Conservation (phyloP, 2,329 filamentous ascomycete species). For the Pseudogymnoascus sp. region DNA sequence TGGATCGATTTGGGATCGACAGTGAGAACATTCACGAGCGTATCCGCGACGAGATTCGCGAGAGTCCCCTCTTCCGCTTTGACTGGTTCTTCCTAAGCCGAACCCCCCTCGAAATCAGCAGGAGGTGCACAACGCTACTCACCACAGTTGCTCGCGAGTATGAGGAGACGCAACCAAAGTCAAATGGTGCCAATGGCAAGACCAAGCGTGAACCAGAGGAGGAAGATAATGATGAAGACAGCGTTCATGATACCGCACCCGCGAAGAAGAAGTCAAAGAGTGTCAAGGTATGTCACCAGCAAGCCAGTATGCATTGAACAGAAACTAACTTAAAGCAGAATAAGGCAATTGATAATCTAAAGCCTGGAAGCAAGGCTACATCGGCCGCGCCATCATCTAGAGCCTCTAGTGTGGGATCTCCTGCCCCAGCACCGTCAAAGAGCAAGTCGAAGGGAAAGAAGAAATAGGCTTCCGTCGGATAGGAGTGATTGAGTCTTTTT, state of each 20-base stretch:
- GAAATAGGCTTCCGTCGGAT: not conserved
- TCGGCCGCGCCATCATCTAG: slow-evolving; percentile 67
- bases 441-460: slow-evolving; percentile 3
- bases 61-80: slow-evolving; percentile 90
- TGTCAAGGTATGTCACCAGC: slow-evolving; percentile 59
- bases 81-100: slow-evolving; percentile 99
- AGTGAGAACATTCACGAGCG: slow-evolving; percentile 83
- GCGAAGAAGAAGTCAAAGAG: slow-evolving; percentile 93
- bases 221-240: slow-evolving; percentile 77
- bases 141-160: slow-evolving; percentile 95
- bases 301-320: not conserved
- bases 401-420: slow-evolving; percentile 81
- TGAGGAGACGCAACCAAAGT: slow-evolving; percentile 48
- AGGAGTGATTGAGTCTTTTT: not conserved
- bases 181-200: slow-evolving; percentile 55
- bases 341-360: slow-evolving; percentile 84
- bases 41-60: slow-evolving; percentile 94
- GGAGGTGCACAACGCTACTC: slow-evolving; percentile 86
- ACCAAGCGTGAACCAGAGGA: slow-evolving; percentile 70
- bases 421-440: slow-evolving; percentile 42
- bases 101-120: slow-evolving; percentile 84
- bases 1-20: slow-evolving; percentile 88
- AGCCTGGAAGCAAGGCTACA: slow-evolving; percentile 64
- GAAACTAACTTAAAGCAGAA: slow-evolving; percentile 49
- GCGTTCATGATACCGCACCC: slow-evolving; percentile 70